Evolutionary conservation across 306 rosid genomes (phyloP).

Genomic region (Prunus campanulata): DNA sequence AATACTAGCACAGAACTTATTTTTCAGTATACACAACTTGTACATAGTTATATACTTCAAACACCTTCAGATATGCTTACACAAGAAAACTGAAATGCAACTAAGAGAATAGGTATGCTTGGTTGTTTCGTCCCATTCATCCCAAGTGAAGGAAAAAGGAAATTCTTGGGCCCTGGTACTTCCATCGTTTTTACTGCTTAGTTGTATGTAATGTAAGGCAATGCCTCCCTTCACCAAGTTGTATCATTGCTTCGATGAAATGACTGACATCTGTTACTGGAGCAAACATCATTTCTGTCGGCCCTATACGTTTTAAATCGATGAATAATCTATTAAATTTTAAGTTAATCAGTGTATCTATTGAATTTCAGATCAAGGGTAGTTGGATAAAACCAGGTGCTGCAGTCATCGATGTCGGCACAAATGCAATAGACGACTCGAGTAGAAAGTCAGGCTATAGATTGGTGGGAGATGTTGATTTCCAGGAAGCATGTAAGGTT

Average conservation of each 20-base stretch:
- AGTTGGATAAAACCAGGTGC: constrained; percentile 96
- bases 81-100: not conserved
- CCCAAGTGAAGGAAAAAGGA: not conserved
- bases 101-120: not conserved
- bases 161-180: not conserved
- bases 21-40: not conserved
- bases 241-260: not conserved
- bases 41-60: not conserved
- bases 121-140: not conserved
- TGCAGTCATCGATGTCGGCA: constrained; percentile 90
- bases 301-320: not conserved
- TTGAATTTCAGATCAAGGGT: constrained; percentile 61
- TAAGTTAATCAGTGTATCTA: not conserved
- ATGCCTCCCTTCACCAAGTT: not conserved
- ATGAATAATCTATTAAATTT: not conserved
- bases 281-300: not conserved
- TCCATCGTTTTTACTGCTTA: not conserved
- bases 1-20: not conserved
- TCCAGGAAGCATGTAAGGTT: constrained; percentile 72
- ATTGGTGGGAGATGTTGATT: constrained; percentile 92
- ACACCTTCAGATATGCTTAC: not conserved
- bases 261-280: not conserved
- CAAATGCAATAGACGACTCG: constrained; percentile 77
- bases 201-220: not conserved
- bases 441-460: constrained; percentile 77